Conservation (phyloP, 768 basidiomycete genomes). For the Polyporus arcularius region DNA sequence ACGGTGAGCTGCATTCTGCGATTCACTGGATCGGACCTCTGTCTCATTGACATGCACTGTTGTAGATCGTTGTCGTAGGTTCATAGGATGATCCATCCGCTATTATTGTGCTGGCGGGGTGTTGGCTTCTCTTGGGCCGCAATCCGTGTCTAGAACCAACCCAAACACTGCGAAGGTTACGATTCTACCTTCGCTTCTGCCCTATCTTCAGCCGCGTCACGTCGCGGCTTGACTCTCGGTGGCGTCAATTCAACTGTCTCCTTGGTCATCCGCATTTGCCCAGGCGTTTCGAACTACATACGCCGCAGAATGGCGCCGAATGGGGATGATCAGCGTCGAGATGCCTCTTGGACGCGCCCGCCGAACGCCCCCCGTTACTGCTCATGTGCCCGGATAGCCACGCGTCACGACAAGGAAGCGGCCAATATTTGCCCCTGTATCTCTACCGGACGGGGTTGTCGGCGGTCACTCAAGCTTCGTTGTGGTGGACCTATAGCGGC, state of each 20-base stretch:
- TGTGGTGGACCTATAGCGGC: conserved; percentile 20
- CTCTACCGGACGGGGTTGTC: background rate
- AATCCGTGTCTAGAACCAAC: background rate
- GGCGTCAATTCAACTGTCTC: conserved; percentile 1
- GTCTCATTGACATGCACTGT: background rate
- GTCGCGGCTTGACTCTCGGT: background rate
- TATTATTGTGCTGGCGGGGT: background rate
- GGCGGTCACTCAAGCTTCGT: conserved; percentile 7
- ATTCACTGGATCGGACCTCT: background rate
- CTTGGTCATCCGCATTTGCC: conserved; percentile 1
- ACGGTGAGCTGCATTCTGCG: background rate
- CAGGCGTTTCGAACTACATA: background rate
- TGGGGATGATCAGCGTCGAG: conserved; percentile 13
- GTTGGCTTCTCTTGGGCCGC: background rate
- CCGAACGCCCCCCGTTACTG: background rate
- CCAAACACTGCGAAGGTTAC: background rate
- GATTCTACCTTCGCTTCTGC: background rate
- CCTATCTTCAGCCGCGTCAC: background rate
- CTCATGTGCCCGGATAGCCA: conserved; percentile 2
- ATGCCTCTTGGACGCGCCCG: conserved; percentile 2
- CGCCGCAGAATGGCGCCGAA: conserved; percentile 1
- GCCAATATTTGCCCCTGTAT: background rate
- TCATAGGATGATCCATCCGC: conserved; percentile 1
- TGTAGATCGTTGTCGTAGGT: too few species aligned
- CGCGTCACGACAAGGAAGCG: background rate